These are phyloP conservation scores for Cyberlindnera saturnus DNA, from an alignment of 805 yeast species.

Conservation along the genomic window DNA sequence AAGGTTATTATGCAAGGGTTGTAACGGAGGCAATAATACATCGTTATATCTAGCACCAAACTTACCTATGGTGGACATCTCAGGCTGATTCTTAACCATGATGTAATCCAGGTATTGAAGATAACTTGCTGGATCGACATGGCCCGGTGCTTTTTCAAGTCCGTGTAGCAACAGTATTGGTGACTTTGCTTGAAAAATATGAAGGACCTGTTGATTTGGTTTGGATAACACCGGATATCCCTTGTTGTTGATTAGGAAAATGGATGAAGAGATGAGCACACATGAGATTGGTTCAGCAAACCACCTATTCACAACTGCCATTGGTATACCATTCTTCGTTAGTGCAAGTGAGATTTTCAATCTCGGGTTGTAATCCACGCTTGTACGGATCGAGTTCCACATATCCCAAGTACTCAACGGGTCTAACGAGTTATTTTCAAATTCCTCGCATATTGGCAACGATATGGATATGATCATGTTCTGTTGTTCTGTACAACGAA, in stretches of 20 bases:
- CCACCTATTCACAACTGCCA: conserved; percentile 57
- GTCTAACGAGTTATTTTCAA: conserved; percentile 15
- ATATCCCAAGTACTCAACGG: conserved; percentile 62
- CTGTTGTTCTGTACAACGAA: conserved; percentile 24
- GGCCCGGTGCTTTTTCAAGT: conserved; percentile 34
- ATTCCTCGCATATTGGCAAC: conserved; percentile 43
- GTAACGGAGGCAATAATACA: conserved; percentile 49
- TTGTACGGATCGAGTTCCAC: conserved; percentile 60
- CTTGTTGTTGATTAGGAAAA: conserved; percentile 53
- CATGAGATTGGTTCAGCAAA: conserved; percentile 59
- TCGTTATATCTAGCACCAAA: conserved; percentile 26
- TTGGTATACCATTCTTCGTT: conserved; percentile 51
- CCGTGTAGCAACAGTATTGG: conserved; percentile 50
- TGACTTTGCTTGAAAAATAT: conserved; percentile 35
- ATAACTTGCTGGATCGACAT: conserved; percentile 30
- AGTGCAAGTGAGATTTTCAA: conserved; percentile 72
- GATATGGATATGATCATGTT: conserved; percentile 37
- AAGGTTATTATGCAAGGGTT: conserved; percentile 59
- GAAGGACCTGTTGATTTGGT: conserved; percentile 44
- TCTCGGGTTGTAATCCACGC: conserved; percentile 47
- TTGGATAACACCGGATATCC: conserved; percentile 61
- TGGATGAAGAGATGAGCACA: conserved; percentile 47
- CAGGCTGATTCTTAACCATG: conserved; percentile 26
- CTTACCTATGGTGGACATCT: conserved; percentile 25
- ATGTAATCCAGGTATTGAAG: conserved; percentile 39